phyloP scores from a whole-genome alignment of 768 basidiomycete species.

The Kwoniella europaea region DNA sequence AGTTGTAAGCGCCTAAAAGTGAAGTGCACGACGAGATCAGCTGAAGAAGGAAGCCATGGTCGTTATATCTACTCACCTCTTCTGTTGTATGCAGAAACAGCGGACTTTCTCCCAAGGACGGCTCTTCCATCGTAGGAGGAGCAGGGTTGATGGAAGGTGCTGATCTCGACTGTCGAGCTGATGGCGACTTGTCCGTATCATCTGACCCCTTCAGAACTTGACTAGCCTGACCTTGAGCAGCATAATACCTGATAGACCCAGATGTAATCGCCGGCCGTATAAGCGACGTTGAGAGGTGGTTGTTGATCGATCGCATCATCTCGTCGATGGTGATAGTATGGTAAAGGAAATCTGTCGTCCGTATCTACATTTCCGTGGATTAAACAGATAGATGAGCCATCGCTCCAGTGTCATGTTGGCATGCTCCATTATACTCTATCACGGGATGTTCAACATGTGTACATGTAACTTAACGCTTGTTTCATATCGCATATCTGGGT shows the following conservation, averaged over 20 bases:
- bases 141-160: constrained; percentile 14
- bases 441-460: too few species aligned
- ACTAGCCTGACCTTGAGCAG: background rate
- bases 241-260: background rate
- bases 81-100: constrained; percentile 25
- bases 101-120: constrained; percentile 24
- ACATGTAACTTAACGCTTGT: too few species aligned
- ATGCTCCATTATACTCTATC: too few species aligned
- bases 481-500: too few species aligned
- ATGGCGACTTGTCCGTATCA: background rate
- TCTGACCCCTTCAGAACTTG: background rate
- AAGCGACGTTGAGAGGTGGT: background rate
- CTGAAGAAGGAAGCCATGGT: too few species aligned
- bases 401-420: too few species aligned
- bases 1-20: constrained; percentile 38
- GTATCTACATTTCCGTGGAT: too few species aligned
- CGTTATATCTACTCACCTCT: too few species aligned
- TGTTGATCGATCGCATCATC: background rate
- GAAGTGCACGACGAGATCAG: too few species aligned
- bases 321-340: background rate
- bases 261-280: background rate
- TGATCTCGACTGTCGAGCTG: constrained; percentile 17
- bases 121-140: constrained; percentile 20
- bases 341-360: too few species aligned
- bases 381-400: too few species aligned